These are phyloP conservation scores for Aspergillus wentii DNA, from an alignment of 495 filamentous ascomycete species.

Conservation along the genomic window DNA sequence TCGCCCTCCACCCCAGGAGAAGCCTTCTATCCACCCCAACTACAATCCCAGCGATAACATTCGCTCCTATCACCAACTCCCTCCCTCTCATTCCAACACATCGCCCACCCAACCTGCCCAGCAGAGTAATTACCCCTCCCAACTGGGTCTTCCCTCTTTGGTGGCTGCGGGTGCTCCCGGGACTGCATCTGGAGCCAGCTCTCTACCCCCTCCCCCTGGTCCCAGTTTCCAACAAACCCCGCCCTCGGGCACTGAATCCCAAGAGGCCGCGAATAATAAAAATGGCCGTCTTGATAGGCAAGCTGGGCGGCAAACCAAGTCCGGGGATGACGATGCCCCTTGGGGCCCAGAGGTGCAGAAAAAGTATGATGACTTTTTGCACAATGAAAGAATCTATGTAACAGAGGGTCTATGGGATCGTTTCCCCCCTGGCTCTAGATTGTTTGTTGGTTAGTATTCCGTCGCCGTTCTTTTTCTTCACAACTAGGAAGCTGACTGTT, in stretches of 20 bases:
- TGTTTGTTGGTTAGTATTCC: conserved; percentile 91
- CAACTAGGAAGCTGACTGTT: neutral
- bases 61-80: conserved; percentile 51
- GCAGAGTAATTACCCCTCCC: conserved; percentile 43
- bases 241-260: conserved; percentile 27
- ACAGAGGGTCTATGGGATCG: conserved; percentile 90
- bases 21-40: conserved; percentile 53
- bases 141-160: conserved; percentile 37
- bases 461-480: neutral
- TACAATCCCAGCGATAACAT: conserved; percentile 53
- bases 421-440: conserved; percentile 77
- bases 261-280: conserved; percentile 28
- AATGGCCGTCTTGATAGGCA: conserved; percentile 27
- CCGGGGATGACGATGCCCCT: conserved; percentile 42
- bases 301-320: conserved; percentile 19
- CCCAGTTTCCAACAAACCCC: conserved; percentile 49
- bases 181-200: conserved; percentile 47
- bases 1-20: conserved; percentile 48
- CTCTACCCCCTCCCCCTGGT: conserved; percentile 56
- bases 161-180: conserved; percentile 48
- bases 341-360: conserved; percentile 63
- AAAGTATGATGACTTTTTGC: conserved; percentile 77
- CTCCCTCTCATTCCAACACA: conserved; percentile 29
- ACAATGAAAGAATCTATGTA: conserved; percentile 73
- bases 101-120: conserved; percentile 30